Evolutionary conservation across 257 asterid species (phyloP).

Genomic region (Solanum arcanum): DNA sequence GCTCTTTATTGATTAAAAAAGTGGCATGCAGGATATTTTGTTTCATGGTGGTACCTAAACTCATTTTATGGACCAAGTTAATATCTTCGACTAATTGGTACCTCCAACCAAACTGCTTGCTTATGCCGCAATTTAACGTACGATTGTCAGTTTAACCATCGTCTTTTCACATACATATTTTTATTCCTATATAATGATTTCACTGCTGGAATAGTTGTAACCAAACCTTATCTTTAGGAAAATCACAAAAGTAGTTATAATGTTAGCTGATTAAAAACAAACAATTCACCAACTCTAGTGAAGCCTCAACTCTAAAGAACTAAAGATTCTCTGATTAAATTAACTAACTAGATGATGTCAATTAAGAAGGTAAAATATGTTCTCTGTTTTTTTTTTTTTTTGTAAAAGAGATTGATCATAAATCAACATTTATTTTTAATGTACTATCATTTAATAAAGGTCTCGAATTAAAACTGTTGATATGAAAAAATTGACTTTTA

Average conservation of each 20-base stretch:
- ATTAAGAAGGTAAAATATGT: neutral
- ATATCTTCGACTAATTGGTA: neutral
- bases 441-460: neutral
- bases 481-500: neutral
- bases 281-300: neutral
- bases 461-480: neutral
- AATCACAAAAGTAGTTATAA: neutral
- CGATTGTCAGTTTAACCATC: neutral
- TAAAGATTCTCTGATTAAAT: neutral
- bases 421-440: neutral
- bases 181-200: neutral
- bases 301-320: neutral
- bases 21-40: neutral
- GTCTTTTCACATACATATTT: neutral
- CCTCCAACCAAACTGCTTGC: neutral
- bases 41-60: neutral
- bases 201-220: neutral
- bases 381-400: neutral
- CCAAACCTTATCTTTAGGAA: neutral
- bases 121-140: neutral
- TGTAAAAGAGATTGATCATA: neutral
- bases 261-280: neutral
- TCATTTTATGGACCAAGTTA: neutral
- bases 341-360: neutral
- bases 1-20: neutral